Percentiles rank a stretch among this genome's conserved stretches.
These are phyloP conservation scores for Echeveria elegans DNA, from an alignment of 164 flowering plant species.

Conservation along the genomic window DNA sequence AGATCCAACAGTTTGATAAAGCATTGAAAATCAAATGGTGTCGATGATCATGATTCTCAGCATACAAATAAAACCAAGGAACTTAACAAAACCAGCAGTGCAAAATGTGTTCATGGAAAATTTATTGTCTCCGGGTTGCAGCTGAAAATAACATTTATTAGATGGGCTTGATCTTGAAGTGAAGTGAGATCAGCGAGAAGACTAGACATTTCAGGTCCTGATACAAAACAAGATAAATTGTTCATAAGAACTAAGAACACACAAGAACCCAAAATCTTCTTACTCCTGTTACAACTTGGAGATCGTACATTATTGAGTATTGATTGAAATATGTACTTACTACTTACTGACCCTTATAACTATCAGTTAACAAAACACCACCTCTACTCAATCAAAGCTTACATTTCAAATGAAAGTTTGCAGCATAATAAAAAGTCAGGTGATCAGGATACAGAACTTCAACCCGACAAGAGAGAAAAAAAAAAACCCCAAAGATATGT, in stretches of 20 bases:
- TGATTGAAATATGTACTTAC: neutral
- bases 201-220: conserved; percentile 96
- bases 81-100: no score
- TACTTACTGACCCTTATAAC: neutral
- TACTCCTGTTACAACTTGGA: neutral
- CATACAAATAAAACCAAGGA: no score
- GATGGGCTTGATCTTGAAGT: conserved; percentile 94
- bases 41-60: no score
- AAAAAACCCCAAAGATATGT: neutral
- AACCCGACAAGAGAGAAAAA: neutral
- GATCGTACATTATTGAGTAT: neutral
- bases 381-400: neutral
- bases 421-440: neutral
- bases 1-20: no score
- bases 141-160: conserved; percentile 14
- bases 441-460: neutral
- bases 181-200: conserved; percentile 84
- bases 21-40: no score
- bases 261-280: neutral
- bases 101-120: no score
- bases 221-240: conserved; percentile 14
- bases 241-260: neutral
- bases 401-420: neutral
- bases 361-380: neutral
- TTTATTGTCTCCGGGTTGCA: neutral